Base-by-base conservation (phyloP, 192 early-diverging fungal genomes). In the Lobulomyces angularis region DNA sequence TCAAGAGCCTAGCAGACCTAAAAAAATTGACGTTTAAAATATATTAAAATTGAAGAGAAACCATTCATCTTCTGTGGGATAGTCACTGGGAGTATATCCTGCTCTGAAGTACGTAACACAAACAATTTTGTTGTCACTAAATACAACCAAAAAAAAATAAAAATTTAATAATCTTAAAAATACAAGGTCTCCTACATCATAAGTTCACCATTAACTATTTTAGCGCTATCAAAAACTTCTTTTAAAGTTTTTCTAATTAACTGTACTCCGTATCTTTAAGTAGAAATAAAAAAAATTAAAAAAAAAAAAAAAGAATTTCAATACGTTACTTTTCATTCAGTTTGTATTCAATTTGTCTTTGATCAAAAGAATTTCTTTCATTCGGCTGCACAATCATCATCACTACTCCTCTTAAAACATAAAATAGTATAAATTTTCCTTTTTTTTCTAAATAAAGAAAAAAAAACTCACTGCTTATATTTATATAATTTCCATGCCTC, bases 291-390 rank as follows among this genome's bases (percentile, higher is more conserved):
- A n/a, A 24, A 21, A 26, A 42, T 35, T 18, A 29, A 20, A 27
- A 28, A 11, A 35, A 20, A 56, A 5, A 39, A 16, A 44, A 35
- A 48, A 60, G 56, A 14, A 55, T 48, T 16, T 32, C 20, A 17
- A 65, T 57, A 4, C 50, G 32, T 41, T 65, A 75, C 66, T 59
- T 65, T 1, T 58, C 55, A 27, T 80, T 64, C n/a, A 91, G 55
- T n/a, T 51, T 61, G 38, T 84, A 82, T 48, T 89, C 86, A 27
- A 91, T 77, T 66, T 70, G 79, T 33, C 88, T 72, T 57, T 97
- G 93, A 62, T 97, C 93, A 62, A 84, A 90, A 14, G 74, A 69
- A 46, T 97, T 97, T 26, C 86, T 71, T 59, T 97, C 93, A n/a
- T 61, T 69, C 23, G 88, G 86, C 51, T 93, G 90, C 19, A 88